Evolutionary conservation across 345 rosid species (phyloP).

Genomic region (Noccaea bulbosa): DNA sequence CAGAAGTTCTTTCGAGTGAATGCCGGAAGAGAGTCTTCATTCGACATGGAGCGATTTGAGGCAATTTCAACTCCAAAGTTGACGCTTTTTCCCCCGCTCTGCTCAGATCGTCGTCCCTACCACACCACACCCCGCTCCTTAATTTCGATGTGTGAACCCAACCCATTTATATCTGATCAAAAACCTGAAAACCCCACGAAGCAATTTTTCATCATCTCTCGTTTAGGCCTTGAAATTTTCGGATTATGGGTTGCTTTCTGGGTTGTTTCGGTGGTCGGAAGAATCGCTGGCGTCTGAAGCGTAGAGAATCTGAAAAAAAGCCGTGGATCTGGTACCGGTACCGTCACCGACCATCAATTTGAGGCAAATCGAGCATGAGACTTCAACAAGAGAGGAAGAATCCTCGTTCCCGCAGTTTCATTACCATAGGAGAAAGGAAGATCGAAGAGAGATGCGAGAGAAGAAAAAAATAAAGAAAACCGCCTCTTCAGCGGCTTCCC

Average conservation of each 20-base stretch:
- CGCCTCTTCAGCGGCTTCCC: too few relatives aligned
- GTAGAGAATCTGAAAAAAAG: constrained; percentile 51
- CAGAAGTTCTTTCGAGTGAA: constrained; percentile 56
- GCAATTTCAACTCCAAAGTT: constrained; percentile 40
- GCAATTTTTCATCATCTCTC: constrained; percentile 22
- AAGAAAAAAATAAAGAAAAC: too few relatives aligned
- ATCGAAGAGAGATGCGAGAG: too few relatives aligned
- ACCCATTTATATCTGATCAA: constrained; percentile 33
- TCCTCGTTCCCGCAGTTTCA: too few relatives aligned
- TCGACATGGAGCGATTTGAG: constrained; percentile 54
- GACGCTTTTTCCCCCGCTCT: constrained; percentile 51
- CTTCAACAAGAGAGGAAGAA: too few relatives aligned
- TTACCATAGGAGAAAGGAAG: too few relatives aligned
- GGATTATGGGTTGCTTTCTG: constrained; percentile 77
- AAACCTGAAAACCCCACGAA: constrained; percentile 9
- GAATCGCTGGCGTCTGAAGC: constrained; percentile 56
- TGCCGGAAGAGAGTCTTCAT: constrained; percentile 47
- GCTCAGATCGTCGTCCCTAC: constrained; percentile 37
- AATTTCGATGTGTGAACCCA: constrained; percentile 41
- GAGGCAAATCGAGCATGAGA: too few relatives aligned
- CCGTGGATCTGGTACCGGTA: too few relatives aligned
- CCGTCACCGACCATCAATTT: too few relatives aligned
- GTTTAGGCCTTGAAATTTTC: constrained; percentile 6
- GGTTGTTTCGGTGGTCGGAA: constrained; percentile 87
- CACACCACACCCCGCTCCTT: constrained; percentile 29